Conservation (phyloP, 2,329 filamentous ascomycete species). For the Lachnellula occidentalis region DNA sequence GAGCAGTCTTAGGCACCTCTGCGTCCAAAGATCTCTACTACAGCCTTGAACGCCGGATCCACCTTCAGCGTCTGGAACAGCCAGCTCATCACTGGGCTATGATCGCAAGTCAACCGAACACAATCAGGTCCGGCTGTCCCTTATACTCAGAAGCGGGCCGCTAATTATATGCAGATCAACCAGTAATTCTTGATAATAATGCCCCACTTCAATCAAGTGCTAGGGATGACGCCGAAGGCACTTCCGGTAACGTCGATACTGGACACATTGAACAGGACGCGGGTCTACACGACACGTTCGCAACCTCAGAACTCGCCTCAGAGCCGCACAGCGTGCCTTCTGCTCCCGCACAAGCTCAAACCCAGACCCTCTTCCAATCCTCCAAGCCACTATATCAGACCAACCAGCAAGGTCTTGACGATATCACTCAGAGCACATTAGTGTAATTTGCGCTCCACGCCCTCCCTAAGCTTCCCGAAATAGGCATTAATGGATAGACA, state of each 20-base stretch:
- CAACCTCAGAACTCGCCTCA: slow-evolving; percentile 14
- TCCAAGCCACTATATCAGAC: slow-evolving; percentile 9
- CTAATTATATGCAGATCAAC: slow-evolving; percentile 9
- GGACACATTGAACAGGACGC: slow-evolving; percentile 9
- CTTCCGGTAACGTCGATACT: slow-evolving; percentile 9
- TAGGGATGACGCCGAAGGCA: slow-evolving; percentile 10
- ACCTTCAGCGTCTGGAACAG: slow-evolving; percentile 5
- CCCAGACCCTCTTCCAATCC: not conserved
- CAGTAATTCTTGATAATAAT: slow-evolving; percentile 9
- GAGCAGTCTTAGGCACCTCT: slow-evolving; percentile 3
- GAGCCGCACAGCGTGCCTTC: slow-evolving; percentile 12
- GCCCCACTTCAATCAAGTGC: too few species aligned
- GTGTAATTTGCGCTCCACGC: slow-evolving; percentile 11
- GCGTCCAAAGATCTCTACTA: slow-evolving; percentile 10
- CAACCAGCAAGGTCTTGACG: slow-evolving; percentile 12
- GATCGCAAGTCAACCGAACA: slow-evolving; percentile 1
- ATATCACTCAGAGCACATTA: slow-evolving; percentile 13
- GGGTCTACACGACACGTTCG: slow-evolving; percentile 5
- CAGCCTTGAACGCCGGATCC: slow-evolving; percentile 4
- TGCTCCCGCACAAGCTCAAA: slow-evolving; percentile 11
- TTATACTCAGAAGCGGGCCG: slow-evolving; percentile 5
- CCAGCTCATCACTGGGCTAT: slow-evolving; percentile 3
- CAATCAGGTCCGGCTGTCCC: slow-evolving; percentile 3
- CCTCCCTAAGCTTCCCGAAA: slow-evolving; percentile 12
- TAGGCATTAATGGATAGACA: slow-evolving; percentile 16